Base-by-base conservation (phyloP, 306 rosid genomes). In the Glycine latifolia region DNA sequence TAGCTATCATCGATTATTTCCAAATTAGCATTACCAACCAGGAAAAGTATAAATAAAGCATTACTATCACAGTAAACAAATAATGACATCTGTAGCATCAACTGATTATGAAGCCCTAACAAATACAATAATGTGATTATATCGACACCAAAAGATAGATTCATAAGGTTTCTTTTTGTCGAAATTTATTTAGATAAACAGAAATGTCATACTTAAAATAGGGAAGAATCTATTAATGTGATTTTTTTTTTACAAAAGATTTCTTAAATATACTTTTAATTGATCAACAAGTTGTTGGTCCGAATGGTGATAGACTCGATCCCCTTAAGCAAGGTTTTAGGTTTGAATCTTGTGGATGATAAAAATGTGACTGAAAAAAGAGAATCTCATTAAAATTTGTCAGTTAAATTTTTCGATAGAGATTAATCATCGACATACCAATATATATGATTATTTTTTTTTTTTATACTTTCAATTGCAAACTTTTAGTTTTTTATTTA, bases 1-100 rank as follows among this genome's bases (percentile, higher is more conserved):
- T 92, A 67, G 91, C 97, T 92, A 83, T 61, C 75, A 81, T 49
- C 86, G 14, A 39, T 55, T 55, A 41, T 65, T 66, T 71, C 77
- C 68, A 62, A 62, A 62, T 62, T 63, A 65, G 48, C 20, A 20
- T 75, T 55, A 52, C 52, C 44, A 79, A 37, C 31, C 44, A 66
- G 74, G 20, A 33, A 50, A 60, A 39, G 55, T 50, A 15, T 31
- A 48, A 46, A 12, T 11, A 26, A 75, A 15, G 49, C 10, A 73
- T 35, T 8, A 35, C 4, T 1, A 47, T 4, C 46, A n/a, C 35
- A n/a, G 13, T 8, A 55, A 31, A 44, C 8, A 17, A 12, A 10
- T 46, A 37, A 75, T 43, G 44, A 59, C 58, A 75, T 54, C 0
- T 39, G 67, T 35, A 56, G 67, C 67, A 76, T 31, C 43, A 50